Evolutionary conservation across 192 early-diverging fungal genomes (phyloP), one percentile per base, ranked within the genome.

Genomic region (Coemansia sp.): DNA sequence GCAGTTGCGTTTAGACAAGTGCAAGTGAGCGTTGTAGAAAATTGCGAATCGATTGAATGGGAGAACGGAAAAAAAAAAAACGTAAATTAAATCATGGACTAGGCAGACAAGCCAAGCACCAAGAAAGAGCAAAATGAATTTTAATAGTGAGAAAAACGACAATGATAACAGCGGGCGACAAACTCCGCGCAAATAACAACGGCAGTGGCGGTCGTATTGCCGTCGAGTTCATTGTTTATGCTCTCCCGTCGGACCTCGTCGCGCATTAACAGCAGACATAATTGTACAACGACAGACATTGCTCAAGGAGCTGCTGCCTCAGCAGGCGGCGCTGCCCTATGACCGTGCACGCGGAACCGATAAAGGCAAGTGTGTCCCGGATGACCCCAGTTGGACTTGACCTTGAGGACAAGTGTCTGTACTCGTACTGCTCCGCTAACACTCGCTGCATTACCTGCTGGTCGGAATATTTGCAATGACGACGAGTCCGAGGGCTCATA

Each of bases 311-410:
- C 66, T 12, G 67, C 64, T 52, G 65, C 57, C 57, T 60, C 57
- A 34, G 57, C 57, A 18, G 31, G 57, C 29, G 57, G 33, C 57
- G 57, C 57, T 18, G 57, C 57, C 57, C 57, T 71, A 38, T 74
- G 73, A 62, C 78, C 91, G 68, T 94, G 92, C 31, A 90, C 88
- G 29, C 91, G 88, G 53, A 94, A 85, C 50, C 92, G 88, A 74
- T 94, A 94, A 34, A 94, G 36, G 57, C 90, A 92, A 10, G 92
- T 94, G 69, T 90, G 88, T 12, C 86, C 76, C 29, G 85, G 81
- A 66, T 92, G 79, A 2, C 92, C 92, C 89, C 90, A 92, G 76
- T 94, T 94, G 52, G 83, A 87, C 20, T 78, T 82, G 64, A 94
- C 67, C 38, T 83, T 86, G 47, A 94, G 72, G 8, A 89, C 77